Evolutionary conservation across 2,329 filamentous ascomycete species (phyloP), one percentile per base, ranked within the genome.

Genomic region (Cytospora schulzeri): DNA sequence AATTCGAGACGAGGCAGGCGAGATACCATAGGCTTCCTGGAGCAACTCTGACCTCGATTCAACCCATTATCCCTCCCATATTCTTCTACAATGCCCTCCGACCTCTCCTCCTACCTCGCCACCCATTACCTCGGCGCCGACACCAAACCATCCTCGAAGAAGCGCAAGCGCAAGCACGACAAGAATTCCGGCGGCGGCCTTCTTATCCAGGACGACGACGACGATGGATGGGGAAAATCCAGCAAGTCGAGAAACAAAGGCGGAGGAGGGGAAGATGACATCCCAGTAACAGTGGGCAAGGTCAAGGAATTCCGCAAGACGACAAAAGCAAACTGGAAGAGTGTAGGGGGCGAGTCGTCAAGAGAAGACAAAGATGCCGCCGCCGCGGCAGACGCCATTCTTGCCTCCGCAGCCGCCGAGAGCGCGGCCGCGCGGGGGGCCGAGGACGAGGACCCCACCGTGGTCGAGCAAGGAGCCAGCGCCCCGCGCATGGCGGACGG

Each of bases 21-120:
- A 19, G 2, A 12, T 48, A 24, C 9, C n/a, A 48, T 24, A 48
- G 12, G n/a, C n/a, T 48, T 12, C n/a, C 22, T 22, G 11, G n/a
- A 11, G 45, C 41, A 11, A 12, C 8, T 14, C n/a, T 22, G 41
- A 22, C n/a, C 17, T 48, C n/a, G 2, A 5, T 1, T 9, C 4
- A 2, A 6, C n/a, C 45, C 7, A 3, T 14, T 2, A 9, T 14
- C 7, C n/a, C 11, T 8, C 15, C 45, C 7, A 48, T 24, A 48
- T 14, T 1, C 45, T 12, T 9, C 15, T 53, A 68, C 22, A 31
- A 87, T 86, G 84, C 78, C 84, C 52, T 80, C 81, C 66, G 83
- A 87, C 70, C 84, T 97, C 69, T 89, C 92, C 65, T 88, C 88
- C 73, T 99, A 98, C 73, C 86, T 99, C 41, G 93, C 94, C 45